Base-by-base conservation (phyloP, 164 flowering plant species). In the Magnolia sinica region DNA sequence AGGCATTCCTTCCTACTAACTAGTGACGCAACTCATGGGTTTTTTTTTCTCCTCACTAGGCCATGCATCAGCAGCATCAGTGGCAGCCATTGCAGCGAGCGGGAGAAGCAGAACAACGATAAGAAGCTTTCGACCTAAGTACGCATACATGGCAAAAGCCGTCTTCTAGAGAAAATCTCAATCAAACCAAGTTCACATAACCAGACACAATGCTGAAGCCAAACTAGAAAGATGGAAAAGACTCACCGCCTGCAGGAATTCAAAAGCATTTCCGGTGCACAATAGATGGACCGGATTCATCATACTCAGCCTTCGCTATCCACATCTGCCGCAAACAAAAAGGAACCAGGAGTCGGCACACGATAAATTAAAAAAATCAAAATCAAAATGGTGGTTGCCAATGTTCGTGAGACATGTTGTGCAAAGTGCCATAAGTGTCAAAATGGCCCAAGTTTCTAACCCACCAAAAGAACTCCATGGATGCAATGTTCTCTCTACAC, bases 241-340 rank as follows among this genome's bases (percentile, higher is more conserved):
- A 37, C 45, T 55, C 16, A 14, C 59, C 0, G 16, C 59, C 59
- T 9, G 59, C 59, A 55, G 59, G 11, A 19, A 75, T 71, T 52
- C 75, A 81, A 50, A 81, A 81, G 83, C 83, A 81, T 64, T 81
- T 81, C 70, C 82, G 74, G 76, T 81, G 83, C 31, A 81, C 83
- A 68, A 81, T 79, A 4, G 83, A 82, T 71, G 84, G 82, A 1
- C 82, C 78, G 49, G 84, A 82, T 63, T 82, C 84, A 23, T 82
- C 84, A 18, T 82, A 82, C 77, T 82, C 82, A 2, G 72, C 82
- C 80, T 82, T 82, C 2, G 84, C 74, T 71, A 82, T 82, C 84
- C 84, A 82, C 84, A 82, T 82, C 84, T 82, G 82, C 67, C 70
- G 7, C 50, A 69, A 55, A 55, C 59, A 55, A 55, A 55, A 55